These are phyloP conservation scores for Eutrema salsugineum DNA, from an alignment of 441 rosid genomes.

Conservation along the genomic window DNA sequence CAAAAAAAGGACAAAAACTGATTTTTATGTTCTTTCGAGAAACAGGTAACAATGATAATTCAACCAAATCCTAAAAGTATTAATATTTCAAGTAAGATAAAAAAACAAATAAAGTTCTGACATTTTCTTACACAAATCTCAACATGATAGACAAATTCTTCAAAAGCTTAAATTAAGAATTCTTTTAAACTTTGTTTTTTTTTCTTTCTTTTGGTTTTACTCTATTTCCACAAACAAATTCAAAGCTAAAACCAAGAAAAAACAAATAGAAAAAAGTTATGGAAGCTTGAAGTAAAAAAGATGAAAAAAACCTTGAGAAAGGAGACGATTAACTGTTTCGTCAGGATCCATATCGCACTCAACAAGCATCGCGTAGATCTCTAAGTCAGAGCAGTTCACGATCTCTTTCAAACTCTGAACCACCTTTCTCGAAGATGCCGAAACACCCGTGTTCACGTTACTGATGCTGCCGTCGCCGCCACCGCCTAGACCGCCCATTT, in stretches of 20 bases:
- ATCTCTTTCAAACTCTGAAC: slow-evolving; percentile 91
- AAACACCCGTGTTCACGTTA: slow-evolving; percentile 50
- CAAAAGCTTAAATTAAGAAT: neutral
- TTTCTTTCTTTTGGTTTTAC: no score
- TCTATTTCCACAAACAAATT: neutral
- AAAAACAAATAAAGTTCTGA: neutral
- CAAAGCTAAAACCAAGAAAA: neutral
- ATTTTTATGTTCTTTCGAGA: neutral
- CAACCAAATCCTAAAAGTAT: neutral
- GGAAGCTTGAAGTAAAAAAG: neutral
- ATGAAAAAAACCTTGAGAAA: slow-evolving; percentile 58
- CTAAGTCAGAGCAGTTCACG: slow-evolving; percentile 75
- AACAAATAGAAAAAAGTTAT: neutral
- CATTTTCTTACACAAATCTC: slow-evolving; percentile 18
- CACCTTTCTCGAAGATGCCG: slow-evolving; percentile 63
- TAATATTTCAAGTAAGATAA: neutral
- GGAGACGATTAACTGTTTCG: slow-evolving; percentile 89
- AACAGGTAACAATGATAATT: neutral
- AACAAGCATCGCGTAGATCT: slow-evolving; percentile 89
- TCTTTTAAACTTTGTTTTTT: no score
- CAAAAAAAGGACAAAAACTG: neutral
- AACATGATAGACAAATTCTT: neutral
- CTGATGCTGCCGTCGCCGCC: slow-evolving; percentile 38
- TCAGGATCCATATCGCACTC: slow-evolving; percentile 95
- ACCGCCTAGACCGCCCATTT: slow-evolving; percentile 50